A percentile compares a stretch with the other conserved stretches of the same genome.
Conservation (phyloP, 129 eudicot genomes). For the Calendula officinalis region DNA sequence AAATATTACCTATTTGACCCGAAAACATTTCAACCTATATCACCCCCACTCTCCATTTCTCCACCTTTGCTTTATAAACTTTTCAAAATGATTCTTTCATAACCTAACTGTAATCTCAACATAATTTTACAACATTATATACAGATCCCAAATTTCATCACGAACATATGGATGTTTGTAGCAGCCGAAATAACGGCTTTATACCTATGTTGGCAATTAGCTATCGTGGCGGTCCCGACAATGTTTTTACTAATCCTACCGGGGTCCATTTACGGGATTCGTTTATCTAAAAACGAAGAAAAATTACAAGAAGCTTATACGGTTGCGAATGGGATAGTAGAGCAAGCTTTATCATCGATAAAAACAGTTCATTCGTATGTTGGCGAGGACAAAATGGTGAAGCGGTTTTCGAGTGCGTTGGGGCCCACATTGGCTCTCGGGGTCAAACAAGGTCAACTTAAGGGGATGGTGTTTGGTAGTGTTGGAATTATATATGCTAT, state of each 20-base stretch:
- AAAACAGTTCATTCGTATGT: constrained; percentile 48
- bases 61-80: neutral
- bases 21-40: neutral
- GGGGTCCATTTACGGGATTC: constrained; percentile 36
- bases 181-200: constrained; percentile 34
- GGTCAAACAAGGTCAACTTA: constrained; percentile 45
- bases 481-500: constrained; percentile 43
- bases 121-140: neutral
- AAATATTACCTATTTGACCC: neutral
- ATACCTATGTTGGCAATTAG: constrained; percentile 47
- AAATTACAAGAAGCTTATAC: constrained; percentile 44
- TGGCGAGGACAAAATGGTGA: constrained; percentile 42
- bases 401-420: constrained; percentile 36
- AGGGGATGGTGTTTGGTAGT: constrained; percentile 46
- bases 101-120: neutral
- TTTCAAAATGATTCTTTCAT: neutral
- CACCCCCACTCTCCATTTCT: neutral
- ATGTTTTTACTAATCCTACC: constrained; percentile 35
- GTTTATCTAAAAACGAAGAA: constrained; percentile 24
- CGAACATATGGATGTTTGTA: constrained; percentile 31
- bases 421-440: constrained; percentile 41
- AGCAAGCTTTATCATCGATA: constrained; percentile 49
- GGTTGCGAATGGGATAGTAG: constrained; percentile 42
- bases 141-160: constrained; percentile 48
- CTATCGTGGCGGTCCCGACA: constrained; percentile 39